Conservation (phyloP, 805 yeast species). For the Cyberlindnera misumaiensis region DNA sequence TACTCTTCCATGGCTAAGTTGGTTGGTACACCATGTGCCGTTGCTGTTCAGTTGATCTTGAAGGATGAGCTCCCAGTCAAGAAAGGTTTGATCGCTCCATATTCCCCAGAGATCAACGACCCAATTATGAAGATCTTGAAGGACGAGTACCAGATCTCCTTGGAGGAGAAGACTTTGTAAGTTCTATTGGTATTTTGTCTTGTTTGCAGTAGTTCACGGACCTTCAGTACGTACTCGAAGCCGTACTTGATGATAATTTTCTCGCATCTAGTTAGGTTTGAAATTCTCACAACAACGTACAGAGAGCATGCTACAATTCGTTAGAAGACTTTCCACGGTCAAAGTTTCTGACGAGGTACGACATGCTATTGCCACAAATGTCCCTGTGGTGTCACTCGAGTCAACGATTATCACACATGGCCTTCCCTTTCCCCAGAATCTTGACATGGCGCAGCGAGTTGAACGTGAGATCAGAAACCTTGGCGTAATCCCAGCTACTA, state of each 20-base stretch:
- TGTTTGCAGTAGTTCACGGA: too few species aligned
- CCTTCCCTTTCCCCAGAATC: conserved; percentile 71
- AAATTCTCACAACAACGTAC: neutral
- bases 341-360: conserved; percentile 41
- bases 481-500: conserved; percentile 81
- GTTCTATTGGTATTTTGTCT: neutral
- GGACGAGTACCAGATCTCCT: conserved; percentile 80
- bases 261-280: too few species aligned
- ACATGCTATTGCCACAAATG: conserved; percentile 49
- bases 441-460: conserved; percentile 64
- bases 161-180: conserved; percentile 71
- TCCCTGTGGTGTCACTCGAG: conserved; percentile 78
- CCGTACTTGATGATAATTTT: too few species aligned
- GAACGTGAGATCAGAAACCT: conserved; percentile 51
- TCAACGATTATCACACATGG: conserved; percentile 90
- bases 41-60: conserved; percentile 81
- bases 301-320: neutral
- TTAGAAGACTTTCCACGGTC: conserved; percentile 9
- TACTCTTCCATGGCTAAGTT: conserved; percentile 98
- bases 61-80: conserved; percentile 62
- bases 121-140: conserved; percentile 89
- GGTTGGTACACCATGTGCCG: conserved; percentile 98
- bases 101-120: conserved; percentile 81
- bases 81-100: conserved; percentile 91
- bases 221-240: too few species aligned